A percentile compares a stretch with the other conserved stretches of the same genome.
These are phyloP conservation scores for Xylariaceae sp. DNA, from an alignment of 2,329 filamentous ascomycete species.

Conservation along the genomic window DNA sequence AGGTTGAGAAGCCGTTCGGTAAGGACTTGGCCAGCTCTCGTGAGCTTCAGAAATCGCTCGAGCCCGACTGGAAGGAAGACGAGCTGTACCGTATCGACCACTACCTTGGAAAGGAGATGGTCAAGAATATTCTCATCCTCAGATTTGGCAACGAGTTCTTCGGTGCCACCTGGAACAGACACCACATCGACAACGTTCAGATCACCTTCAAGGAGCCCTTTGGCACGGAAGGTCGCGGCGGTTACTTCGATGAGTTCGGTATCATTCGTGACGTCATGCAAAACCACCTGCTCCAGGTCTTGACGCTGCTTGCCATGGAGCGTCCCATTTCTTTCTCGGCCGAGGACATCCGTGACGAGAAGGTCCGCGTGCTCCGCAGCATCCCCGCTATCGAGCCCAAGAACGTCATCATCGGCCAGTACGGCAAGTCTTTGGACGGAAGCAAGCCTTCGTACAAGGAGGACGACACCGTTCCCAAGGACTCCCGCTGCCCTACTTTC, in stretches of 20 bases:
- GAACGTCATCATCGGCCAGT: constrained; percentile 99
- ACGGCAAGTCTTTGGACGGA: constrained; percentile 91
- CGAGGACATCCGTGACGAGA: constrained; percentile 97
- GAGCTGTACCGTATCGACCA: constrained; percentile 99
- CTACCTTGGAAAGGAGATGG: constrained; percentile 99
- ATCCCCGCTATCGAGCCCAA: constrained; percentile 96
- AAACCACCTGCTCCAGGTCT: constrained; percentile 94
- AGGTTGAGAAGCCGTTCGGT: constrained; percentile 99
- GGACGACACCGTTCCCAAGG: constrained; percentile 95
- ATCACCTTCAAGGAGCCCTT: constrained; percentile 99
- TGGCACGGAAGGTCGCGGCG: constrained; percentile 93
- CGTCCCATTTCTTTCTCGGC: constrained; percentile 95
- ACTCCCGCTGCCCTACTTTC: constrained; percentile 96
- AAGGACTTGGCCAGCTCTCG: constrained; percentile 94
- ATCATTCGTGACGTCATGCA: constrained; percentile 99
- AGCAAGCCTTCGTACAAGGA: constrained; percentile 98
- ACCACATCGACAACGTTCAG: constrained; percentile 98
- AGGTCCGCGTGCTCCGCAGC: constrained; percentile 88
- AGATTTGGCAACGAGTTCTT: constrained; percentile 99
- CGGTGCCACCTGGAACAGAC: constrained; percentile 96
- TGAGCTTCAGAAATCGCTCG: constrained; percentile 88
- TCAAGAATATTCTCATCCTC: constrained; percentile 98
- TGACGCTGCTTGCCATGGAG: constrained; percentile 97
- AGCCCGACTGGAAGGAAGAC: constrained; percentile 97
- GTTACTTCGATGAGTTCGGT: constrained; percentile 99